Conservation (phyloP, 2,329 filamentous ascomycete species). For the Harringtonia aguacate region DNA sequence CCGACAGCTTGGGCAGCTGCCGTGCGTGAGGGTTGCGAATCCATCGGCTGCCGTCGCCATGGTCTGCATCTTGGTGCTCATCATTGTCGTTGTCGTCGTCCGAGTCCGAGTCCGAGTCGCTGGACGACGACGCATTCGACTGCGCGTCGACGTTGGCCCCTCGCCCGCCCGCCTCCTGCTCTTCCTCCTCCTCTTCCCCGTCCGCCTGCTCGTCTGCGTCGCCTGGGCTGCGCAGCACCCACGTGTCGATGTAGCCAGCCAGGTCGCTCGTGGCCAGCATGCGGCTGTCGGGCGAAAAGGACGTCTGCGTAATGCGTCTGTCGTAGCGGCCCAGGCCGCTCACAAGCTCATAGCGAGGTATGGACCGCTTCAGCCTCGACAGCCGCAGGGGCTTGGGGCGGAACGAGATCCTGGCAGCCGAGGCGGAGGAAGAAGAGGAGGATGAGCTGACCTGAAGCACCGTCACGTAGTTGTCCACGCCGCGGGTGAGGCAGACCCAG, state of each 20-base stretch:
- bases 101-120: constrained; percentile 14
- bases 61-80: constrained; percentile 9
- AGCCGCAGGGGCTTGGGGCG: constrained; percentile 40
- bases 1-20: constrained; percentile 57
- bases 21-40: constrained; percentile 58
- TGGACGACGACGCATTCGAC: constrained; percentile 13
- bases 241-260: constrained; percentile 78
- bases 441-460: constrained; percentile 42
- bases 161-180: constrained; percentile 13
- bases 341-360: constrained; percentile 44
- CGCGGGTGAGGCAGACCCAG: constrained; percentile 48
- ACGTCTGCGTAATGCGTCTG: constrained; percentile 59
- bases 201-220: constrained; percentile 21
- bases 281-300: constrained; percentile 72
- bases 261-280: constrained; percentile 73
- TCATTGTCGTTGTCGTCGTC: constrained; percentile 33
- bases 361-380: constrained; percentile 28
- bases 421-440: too few species aligned
- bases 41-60: constrained; percentile 40
- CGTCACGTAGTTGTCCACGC: constrained; percentile 15
- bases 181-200: constrained; percentile 20
- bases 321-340: constrained; percentile 68
- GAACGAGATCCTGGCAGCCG: background rate
- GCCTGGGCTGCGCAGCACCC: constrained; percentile 55
- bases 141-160: too few species aligned